These are phyloP conservation scores for Cystofilobasidium ferigula DNA, from an alignment of 768 basidiomycete species.

Conservation along the genomic window DNA sequence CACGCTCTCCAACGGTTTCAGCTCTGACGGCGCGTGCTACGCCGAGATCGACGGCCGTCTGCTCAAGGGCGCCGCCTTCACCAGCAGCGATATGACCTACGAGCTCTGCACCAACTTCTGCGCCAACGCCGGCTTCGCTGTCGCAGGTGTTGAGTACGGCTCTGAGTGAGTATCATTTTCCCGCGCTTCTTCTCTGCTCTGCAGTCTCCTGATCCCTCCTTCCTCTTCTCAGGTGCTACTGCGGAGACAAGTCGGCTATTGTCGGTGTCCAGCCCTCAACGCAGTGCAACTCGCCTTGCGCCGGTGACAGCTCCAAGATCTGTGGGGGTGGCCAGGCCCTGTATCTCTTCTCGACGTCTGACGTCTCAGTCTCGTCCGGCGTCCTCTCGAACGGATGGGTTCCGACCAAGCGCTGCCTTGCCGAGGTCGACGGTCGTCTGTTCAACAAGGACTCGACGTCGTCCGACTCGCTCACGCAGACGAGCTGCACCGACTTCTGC, in stretches of 20 bases:
- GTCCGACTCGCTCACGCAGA: neutral
- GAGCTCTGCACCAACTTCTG: conserved; percentile 21
- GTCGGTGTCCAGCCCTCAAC: conserved; percentile 4
- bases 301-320: conserved; percentile 13
- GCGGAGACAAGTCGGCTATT: neutral
- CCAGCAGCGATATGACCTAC: conserved; percentile 8
- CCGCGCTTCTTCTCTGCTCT: neutral
- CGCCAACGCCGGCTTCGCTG: conserved; percentile 9
- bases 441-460: neutral
- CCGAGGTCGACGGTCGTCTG: neutral
- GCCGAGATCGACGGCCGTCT: conserved; percentile 14
- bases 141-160: conserved; percentile 19
- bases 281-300: conserved; percentile 13
- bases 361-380: neutral
- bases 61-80: conserved; percentile 7
- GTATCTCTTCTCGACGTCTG: conserved; percentile 7
- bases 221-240: neutral
- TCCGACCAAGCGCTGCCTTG: neutral
- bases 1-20: conserved; percentile 10
- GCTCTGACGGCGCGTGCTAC: neutral
- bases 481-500: conserved; percentile 21
- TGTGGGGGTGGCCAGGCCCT: conserved; percentile 28
- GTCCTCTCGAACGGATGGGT: neutral
- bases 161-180: neutral
- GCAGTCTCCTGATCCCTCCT: neutral